Evolutionary conservation across 2,329 filamentous ascomycete genomes (phyloP), one percentile per base, ranked within the genome.

Genomic region (Zalaria obscura): DNA sequence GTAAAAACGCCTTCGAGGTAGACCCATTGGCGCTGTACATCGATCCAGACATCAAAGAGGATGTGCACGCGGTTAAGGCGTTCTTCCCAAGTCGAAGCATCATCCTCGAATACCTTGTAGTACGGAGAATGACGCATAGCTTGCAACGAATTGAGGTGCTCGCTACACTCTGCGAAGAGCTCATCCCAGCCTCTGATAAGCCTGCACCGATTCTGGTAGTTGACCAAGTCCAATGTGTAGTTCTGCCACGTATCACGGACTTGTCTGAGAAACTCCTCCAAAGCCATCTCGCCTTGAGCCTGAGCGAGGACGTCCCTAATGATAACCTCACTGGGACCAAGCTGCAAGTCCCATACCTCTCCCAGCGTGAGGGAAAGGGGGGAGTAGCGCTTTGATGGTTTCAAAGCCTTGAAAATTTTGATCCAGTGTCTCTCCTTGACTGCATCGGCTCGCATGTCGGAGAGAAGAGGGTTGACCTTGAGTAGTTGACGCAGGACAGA

Each of bases 1-100:
- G 89, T 95, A 59, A 99, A 99, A 29, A 99, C 91, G 50, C 91
- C 91, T 64, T 99, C 93, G 4, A 99, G 76, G 60, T 99, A 99
- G 5, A 98, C 91, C 91, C 91, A 99, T 65, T 98, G 91, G 47
- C 93, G 82, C 62, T 99, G 91, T n/a, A 99, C 93, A 63, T 98
- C 93, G 53, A 98, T 98, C 93, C 93, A 99, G 10, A 98, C 88
- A 60, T 99, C 91, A 55, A 99, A 98, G 6, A 98, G 73, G 10
- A 98, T 86, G 58, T 98, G 91, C 2, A 98, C 87, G 36, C 91
- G 79, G 60, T 96, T 99, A 26, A 99, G 73, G 60, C 93, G 94
- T 64, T 98, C 93, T 63, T 98, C 93, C 91, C 91, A 98, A 1
- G 83, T 76, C 1, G 87, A 83, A 5, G 93, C 93, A 52, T 98